phyloP scores from a whole-genome alignment of 1,284 basidiomycete species.

The Phellopilus nigrolimitatus region DNA sequence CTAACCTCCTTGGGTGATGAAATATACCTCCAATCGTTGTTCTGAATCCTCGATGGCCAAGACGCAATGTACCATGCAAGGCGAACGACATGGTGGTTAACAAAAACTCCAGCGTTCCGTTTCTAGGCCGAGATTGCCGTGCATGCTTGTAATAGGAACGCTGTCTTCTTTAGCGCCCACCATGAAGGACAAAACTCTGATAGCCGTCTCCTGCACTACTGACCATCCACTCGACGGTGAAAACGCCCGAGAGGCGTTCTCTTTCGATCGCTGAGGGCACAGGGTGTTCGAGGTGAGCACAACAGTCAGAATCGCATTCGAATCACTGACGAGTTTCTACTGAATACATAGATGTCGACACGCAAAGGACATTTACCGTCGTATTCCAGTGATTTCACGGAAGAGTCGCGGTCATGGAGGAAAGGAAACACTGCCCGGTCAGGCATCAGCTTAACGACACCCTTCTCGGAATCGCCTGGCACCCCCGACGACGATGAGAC shows the following conservation, averaged over 20 bases:
- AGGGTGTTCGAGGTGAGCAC: not conserved
- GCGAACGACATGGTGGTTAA: constrained; percentile 1
- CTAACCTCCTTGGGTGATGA: constrained; percentile 1
- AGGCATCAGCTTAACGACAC: not conserved
- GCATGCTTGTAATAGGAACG: no score
- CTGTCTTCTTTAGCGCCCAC: no score
- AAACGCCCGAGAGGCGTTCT: not conserved
- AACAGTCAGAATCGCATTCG: not conserved
- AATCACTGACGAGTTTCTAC: no score
- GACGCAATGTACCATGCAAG: not conserved
- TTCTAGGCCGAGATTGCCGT: no score
- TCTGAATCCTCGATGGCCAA: not conserved
- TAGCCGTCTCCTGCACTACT: not conserved
- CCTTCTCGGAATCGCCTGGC: not conserved
- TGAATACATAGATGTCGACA: constrained; percentile 2
- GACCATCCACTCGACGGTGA: not conserved
- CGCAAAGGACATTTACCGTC: constrained; percentile 13
- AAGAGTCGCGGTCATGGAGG: constrained; percentile 4
- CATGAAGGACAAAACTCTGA: not conserved
- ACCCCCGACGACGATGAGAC: constrained; percentile 3
- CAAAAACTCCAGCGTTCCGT: not conserved
- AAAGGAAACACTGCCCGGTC: not conserved
- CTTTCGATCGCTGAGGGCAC: not conserved
- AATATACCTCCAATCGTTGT: not conserved
- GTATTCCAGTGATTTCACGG: constrained; percentile 6